Percentiles rank a stretch among this genome's conserved stretches.
These are phyloP conservation scores for Striga asiatica DNA, from an alignment of 257 asterid species.

Conservation along the genomic window DNA sequence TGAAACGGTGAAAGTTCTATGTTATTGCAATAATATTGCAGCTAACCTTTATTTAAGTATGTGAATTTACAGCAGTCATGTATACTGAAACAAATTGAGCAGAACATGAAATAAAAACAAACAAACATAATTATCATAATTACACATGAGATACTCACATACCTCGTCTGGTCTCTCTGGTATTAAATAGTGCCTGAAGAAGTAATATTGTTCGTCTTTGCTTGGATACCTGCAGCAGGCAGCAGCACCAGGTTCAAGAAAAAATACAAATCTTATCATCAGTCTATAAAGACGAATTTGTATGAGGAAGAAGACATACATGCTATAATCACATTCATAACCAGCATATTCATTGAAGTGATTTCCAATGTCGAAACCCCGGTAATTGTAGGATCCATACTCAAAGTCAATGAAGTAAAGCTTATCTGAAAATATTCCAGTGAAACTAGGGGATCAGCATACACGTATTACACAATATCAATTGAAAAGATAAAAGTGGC, in stretches of 20 bases:
- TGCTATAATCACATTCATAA: slow-evolving; percentile 84
- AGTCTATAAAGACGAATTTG: slow-evolving; percentile 1
- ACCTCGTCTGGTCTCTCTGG: slow-evolving; percentile 63
- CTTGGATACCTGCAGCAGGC: slow-evolving; percentile 72
- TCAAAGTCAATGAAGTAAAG: slow-evolving; percentile 96
- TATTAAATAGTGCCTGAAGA: slow-evolving; percentile 74
- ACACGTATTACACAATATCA: slow-evolving; percentile 4
- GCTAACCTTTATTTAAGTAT: too few relatives aligned
- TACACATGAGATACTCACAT: slow-evolving; percentile 12
- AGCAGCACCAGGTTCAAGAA: slow-evolving; percentile 13
- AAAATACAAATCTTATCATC: background rate
- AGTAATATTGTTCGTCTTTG: slow-evolving; percentile 61
- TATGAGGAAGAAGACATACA: slow-evolving; percentile 38
- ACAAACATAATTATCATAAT: too few relatives aligned
- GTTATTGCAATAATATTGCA: too few relatives aligned
- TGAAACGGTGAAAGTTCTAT: too few relatives aligned
- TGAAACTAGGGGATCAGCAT: slow-evolving; percentile 12
- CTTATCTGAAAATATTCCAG: slow-evolving; percentile 42
- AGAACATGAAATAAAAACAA: too few relatives aligned
- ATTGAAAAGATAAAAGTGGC: background rate
- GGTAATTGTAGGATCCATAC: slow-evolving; percentile 83
- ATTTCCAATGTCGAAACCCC: slow-evolving; percentile 97
- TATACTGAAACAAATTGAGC: too few relatives aligned
- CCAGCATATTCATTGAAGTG: slow-evolving; percentile 99
- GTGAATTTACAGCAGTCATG: too few relatives aligned